Percentiles rank a stretch among this genome's conserved stretches.
Conservation (phyloP, 1,139 yeast species). For the Nakaseomyces uthaithaninus region DNA sequence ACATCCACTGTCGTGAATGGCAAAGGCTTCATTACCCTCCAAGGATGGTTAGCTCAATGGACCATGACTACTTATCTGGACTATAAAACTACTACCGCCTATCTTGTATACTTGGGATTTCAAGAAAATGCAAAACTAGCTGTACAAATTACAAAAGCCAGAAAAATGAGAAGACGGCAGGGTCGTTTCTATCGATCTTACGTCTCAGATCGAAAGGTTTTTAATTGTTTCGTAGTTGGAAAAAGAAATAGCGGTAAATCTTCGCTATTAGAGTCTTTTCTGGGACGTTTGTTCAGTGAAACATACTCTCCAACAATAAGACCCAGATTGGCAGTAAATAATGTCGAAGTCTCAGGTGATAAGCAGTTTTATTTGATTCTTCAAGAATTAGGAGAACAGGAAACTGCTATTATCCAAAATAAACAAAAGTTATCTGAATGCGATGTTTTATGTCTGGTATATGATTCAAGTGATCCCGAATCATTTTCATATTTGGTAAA, state of each 20-base stretch:
- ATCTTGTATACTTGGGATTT: slow-evolving; percentile 82
- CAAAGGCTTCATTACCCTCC: slow-evolving; percentile 79
- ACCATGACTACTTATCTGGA: slow-evolving; percentile 87
- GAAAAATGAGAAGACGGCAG: slow-evolving; percentile 55
- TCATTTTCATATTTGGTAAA: slow-evolving; percentile 79
- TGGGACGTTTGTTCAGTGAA: slow-evolving; percentile 66
- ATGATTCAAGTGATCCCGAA: slow-evolving; percentile 93
- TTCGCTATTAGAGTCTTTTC: slow-evolving; percentile 70
- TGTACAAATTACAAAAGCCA: slow-evolving; percentile 70
- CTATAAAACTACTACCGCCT: slow-evolving; percentile 74
- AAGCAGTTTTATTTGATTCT: slow-evolving; percentile 86
- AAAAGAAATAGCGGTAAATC: slow-evolving; percentile 82
- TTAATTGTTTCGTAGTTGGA: slow-evolving; percentile 82
- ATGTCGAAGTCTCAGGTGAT: slow-evolving; percentile 91
- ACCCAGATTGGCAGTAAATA: slow-evolving; percentile 78
- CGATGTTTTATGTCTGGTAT: slow-evolving; percentile 81
- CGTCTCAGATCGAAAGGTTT: slow-evolving; percentile 77
- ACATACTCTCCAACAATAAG: slow-evolving; percentile 73
- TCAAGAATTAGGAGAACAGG: slow-evolving; percentile 84
- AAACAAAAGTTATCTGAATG: slow-evolving; percentile 67
- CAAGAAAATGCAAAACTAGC: slow-evolving; percentile 50
- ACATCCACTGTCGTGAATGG: slow-evolving; percentile 81
- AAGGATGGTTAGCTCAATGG: slow-evolving; percentile 99
- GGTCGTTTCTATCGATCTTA: slow-evolving; percentile 62
- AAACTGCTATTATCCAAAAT: slow-evolving; percentile 72